phyloP scores from a whole-genome alignment of 78 protist species.

The Dictyostelium intermedium region DNA sequence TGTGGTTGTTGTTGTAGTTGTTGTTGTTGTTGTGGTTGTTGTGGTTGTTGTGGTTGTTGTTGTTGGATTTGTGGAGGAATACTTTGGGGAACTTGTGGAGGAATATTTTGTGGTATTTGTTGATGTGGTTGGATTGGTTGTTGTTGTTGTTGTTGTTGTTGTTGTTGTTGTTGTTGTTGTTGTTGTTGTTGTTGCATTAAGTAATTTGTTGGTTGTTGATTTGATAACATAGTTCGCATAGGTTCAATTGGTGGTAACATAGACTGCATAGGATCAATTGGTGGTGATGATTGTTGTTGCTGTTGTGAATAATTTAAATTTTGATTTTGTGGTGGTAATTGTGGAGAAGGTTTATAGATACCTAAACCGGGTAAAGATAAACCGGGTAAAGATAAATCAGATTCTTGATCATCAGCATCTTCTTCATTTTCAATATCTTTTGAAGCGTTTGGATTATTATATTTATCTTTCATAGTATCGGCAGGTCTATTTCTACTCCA shows the following conservation, averaged over 20 bases:
- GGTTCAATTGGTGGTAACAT: neutral
- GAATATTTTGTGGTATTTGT: neutral
- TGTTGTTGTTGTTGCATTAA: neutral
- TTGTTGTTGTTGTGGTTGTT: neutral
- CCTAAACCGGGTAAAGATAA: slow-evolving; percentile 13
- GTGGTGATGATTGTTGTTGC: neutral
- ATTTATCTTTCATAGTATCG: slow-evolving; percentile 81
- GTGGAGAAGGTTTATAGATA: neutral
- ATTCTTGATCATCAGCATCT: neutral
- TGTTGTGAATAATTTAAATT: neutral
- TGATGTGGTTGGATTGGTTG: neutral
- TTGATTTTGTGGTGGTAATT: neutral
- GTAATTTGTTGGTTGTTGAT: neutral
- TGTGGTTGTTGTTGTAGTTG: neutral
- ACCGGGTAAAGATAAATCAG: slow-evolving; percentile 9
- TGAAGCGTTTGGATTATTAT: slow-evolving; percentile 70
- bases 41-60: neutral
- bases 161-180: no score
- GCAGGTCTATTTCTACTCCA: slow-evolving; percentile 91
- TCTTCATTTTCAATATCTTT: slow-evolving; percentile 63
- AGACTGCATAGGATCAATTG: neutral
- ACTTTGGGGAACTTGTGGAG: no score
- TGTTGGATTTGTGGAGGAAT: no score
- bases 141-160: no score
- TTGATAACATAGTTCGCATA: neutral